Evolutionary conservation across 805 yeast species (phyloP).

Genomic region (Cyberlindnera nakhonratchasimensis): DNA sequence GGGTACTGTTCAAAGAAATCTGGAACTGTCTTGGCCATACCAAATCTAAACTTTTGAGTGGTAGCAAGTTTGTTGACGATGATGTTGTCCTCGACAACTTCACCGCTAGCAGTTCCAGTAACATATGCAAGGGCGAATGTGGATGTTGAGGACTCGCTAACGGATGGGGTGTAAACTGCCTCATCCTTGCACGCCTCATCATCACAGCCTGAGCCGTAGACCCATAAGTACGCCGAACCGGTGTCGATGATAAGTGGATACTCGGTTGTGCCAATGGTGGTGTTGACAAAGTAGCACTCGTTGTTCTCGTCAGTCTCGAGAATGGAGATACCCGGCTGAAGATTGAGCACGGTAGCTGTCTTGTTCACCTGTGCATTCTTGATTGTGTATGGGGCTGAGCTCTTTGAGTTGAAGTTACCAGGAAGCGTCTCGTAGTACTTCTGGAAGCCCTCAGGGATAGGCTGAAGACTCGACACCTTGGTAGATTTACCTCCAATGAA

Average conservation of each 20-base stretch:
- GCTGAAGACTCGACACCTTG: constrained; percentile 12
- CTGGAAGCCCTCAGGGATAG: constrained; percentile 8
- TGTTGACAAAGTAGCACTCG: constrained; percentile 38
- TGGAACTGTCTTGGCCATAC: constrained; percentile 52
- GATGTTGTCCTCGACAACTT: constrained; percentile 36
- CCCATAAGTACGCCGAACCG: constrained; percentile 64
- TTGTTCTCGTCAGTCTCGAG: constrained; percentile 28
- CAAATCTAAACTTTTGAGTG: constrained; percentile 44
- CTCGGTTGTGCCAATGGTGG: constrained; percentile 37
- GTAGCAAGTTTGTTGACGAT: constrained; percentile 32
- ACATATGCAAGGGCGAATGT: constrained; percentile 50
- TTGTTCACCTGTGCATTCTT: neutral
- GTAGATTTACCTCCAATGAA: constrained; percentile 2
- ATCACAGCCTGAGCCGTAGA: constrained; percentile 50
- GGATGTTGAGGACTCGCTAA: constrained; percentile 22
- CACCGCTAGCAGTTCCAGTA: constrained; percentile 52
- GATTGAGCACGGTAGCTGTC: constrained; percentile 20
- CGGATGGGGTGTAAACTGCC: constrained; percentile 29
- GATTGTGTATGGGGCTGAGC: neutral
- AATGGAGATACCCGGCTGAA: constrained; percentile 29
- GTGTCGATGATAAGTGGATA: constrained; percentile 60
- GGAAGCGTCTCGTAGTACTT: neutral
- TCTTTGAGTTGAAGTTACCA: neutral
- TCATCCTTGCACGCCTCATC: constrained; percentile 40
- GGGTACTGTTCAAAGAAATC: constrained; percentile 48